Evolutionary conservation across 306 rosid species (phyloP), one percentile per base, ranked within the genome.

Genomic region (Glycine soja): DNA sequence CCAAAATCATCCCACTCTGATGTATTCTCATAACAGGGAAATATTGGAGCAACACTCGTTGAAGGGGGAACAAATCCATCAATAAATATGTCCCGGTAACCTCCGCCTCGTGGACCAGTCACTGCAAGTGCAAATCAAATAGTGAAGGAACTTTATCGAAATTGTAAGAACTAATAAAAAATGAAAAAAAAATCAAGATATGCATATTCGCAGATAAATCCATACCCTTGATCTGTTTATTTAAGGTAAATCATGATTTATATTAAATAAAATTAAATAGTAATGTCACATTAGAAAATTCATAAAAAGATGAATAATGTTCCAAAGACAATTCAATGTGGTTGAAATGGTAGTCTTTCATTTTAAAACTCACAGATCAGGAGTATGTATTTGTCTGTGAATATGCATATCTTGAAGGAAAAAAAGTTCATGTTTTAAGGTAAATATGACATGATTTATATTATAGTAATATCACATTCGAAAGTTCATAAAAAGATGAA

Each of bases 1-100:
- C 99, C 98, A 88, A 90, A 93, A 85, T 95, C 99, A 85, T 91
- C 98, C 99, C 98, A 95, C 76, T 93, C 98, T 5, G 84, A 82
- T 45, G 89, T 80, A 81, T 88, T 95, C 74, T 93, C 98, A 52
- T 82, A 93, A 77, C 76, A 93, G 73, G 99, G 97, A 86, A 90
- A 95, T 93, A 95, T 91, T 13, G 97, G 99, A 42, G 94, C 92
- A 87, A 89, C 92, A 79, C 90, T 84, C 8, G 96, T 86, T 5
- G 94, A 90, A 79, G 99, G 92, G 71, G 97, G 92, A 85, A 87
- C 92, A 85, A 95, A 93, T 73, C 99, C 99, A 85, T 93, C 99
- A 43, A 93, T 88, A 12, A 91, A 86, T 48, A 95, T 64, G 71
- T 93, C 99, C 67, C 88, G 80, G 76, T 61, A 87, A 58, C 93